A percentile compares a stretch with the other conserved stretches of the same genome.
These are phyloP conservation scores for Plectosphaerella plurivora DNA, from an alignment of 2,329 filamentous ascomycete genomes.

Conservation along the genomic window DNA sequence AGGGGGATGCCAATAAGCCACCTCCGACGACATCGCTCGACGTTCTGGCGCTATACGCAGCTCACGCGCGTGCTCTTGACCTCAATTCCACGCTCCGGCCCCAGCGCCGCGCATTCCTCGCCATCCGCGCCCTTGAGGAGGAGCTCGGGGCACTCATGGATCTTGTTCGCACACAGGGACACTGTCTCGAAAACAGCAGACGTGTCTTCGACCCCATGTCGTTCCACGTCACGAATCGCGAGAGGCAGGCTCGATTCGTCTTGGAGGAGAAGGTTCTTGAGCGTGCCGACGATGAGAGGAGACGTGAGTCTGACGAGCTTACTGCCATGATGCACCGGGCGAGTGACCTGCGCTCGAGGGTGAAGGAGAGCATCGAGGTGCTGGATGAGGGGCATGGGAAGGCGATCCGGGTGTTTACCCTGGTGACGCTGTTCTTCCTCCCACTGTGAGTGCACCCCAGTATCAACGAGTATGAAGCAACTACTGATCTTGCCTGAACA, in stretches of 20 bases:
- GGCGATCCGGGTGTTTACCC: constrained; percentile 29
- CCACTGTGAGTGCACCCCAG: constrained; percentile 20
- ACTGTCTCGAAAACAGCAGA: background rate
- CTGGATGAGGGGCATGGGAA: constrained; percentile 23
- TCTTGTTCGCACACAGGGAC: constrained; percentile 6
- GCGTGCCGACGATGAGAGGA: background rate
- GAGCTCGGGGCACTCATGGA: constrained; percentile 11
- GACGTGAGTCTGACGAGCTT: background rate
- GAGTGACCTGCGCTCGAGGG: constrained; percentile 12
- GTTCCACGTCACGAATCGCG: constrained; percentile 1
- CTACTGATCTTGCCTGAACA: background rate
- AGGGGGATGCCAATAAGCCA: background rate
- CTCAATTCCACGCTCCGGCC: constrained; percentile 10
- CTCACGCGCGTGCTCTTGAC: constrained; percentile 3
- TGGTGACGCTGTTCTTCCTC: constrained; percentile 34
- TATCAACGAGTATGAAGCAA: background rate
- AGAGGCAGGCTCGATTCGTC: background rate
- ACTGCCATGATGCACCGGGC: constrained; percentile 3
- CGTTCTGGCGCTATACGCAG: constrained; percentile 7
- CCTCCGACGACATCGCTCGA: constrained; percentile 2
- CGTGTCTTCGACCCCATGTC: background rate
- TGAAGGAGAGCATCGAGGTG: constrained; percentile 19
- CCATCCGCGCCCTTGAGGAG: constrained; percentile 14
- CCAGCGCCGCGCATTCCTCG: constrained; percentile 10
- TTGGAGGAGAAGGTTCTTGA: constrained; percentile 1